Conservation (phyloP, 2,329 filamentous ascomycete genomes). For the Aureobasidium lini region DNA sequence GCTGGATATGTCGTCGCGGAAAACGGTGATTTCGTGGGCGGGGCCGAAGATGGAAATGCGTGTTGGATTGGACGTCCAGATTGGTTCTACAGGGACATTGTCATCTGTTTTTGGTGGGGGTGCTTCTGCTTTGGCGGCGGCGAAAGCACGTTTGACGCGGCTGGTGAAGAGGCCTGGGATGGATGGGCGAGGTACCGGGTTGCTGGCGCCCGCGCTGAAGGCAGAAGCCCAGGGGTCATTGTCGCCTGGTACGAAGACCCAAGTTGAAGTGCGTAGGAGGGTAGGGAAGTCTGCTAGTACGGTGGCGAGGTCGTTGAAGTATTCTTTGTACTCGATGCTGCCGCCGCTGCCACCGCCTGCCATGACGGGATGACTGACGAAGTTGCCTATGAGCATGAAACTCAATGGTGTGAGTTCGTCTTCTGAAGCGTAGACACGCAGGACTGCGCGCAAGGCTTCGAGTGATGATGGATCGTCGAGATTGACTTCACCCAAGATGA, state of each 20-base stretch:
- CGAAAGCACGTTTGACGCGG: slow-evolving; percentile 72
- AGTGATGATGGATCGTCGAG: slow-evolving; percentile 78
- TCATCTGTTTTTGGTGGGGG: slow-evolving; percentile 50
- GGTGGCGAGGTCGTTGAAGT: slow-evolving; percentile 80
- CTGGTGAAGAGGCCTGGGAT: slow-evolving; percentile 89
- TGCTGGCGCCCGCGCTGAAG: slow-evolving; percentile 68
- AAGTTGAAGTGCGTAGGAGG: slow-evolving; percentile 70
- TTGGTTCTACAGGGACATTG: slow-evolving; percentile 56
- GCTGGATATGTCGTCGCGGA: slow-evolving; percentile 78
- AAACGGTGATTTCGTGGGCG: slow-evolving; percentile 76
- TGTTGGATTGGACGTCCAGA: slow-evolving; percentile 86
- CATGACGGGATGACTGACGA: slow-evolving; percentile 53
- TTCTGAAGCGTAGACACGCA: slow-evolving; percentile 63
- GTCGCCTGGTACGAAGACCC: slow-evolving; percentile 90
- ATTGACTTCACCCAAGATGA: slow-evolving; percentile 80
- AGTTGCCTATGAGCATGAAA: slow-evolving; percentile 82
- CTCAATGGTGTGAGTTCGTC: slow-evolving; percentile 52
- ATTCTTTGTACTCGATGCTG: slow-evolving; percentile 94
- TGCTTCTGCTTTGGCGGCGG: slow-evolving; percentile 64
- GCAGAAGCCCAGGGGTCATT: slow-evolving; percentile 95
- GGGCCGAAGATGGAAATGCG: slow-evolving; percentile 80
- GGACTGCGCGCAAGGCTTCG: slow-evolving; percentile 70
- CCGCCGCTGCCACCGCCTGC: slow-evolving; percentile 64
- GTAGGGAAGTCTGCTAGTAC: slow-evolving; percentile 75
- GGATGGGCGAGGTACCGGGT: slow-evolving; percentile 59